Base-by-base conservation (phyloP, 1,139 yeast species). In the Diutina sp. region DNA sequence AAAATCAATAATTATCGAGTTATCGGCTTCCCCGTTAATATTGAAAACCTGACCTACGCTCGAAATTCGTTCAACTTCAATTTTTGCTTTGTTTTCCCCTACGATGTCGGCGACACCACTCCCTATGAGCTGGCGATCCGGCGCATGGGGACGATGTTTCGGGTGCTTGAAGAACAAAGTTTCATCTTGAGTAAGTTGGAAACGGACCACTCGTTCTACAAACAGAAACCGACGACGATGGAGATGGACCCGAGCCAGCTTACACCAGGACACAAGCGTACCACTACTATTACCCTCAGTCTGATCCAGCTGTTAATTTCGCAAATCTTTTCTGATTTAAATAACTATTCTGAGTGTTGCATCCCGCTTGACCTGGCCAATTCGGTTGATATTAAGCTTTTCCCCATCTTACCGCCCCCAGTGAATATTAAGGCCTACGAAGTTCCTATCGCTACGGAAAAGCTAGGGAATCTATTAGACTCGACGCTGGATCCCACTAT, bases 401-500 rank as follows among this genome's bases (percentile, higher is more conserved):
- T 95, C 63, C 97, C 98, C 0, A 74, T 89, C 16, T 73, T 87
- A 47, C 91, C 95, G 7, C 89, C 95, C 1, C 97, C 98, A 0
- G 87, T 90, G 0, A 82, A 81, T 56, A 72, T 89, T 63, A 71
- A 82, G 66, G 80, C 90, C 46, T 74, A 79, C 64, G 96, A 93
- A 66, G 99, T 93, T 0, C 99, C 99, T 0, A 82, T 90, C 2
- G 81, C 95, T 5, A 85, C 93, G 0, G 96, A 91, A 1, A 82
- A 84, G 57, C 71, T 91, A 46, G 77, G 77, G 47, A 74, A 81
- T 46, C 73, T 93, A 61, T 84, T 89, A 44, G 99, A 93, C 68
- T 87, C 87, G 6, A 87, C 88, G 63, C 93, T 99, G 98, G 99
- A 93, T 66, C 97, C 98, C 1, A 93, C 98, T 2, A 87, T 93